Evolutionary conservation across 2,329 filamentous ascomycete species (phyloP).

Genomic region (Alternaria atra): DNA sequence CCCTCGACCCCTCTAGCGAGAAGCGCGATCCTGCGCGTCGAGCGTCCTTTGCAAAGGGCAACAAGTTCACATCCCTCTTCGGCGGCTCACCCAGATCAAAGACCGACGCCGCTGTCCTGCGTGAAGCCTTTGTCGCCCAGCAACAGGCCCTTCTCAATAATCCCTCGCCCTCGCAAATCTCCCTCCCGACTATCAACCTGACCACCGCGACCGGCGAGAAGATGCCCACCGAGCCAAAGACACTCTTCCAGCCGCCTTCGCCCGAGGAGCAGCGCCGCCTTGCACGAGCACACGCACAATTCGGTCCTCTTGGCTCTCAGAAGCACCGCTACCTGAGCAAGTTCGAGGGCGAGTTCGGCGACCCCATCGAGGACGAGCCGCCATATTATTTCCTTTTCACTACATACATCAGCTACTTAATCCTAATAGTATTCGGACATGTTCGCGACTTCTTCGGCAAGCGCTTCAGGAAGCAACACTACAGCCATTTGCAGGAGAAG

Average conservation of each 20-base stretch:
- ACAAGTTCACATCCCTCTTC: constrained; percentile 79
- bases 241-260: constrained; percentile 86
- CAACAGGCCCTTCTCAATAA: constrained; percentile 69
- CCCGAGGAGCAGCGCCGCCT: constrained; percentile 81
- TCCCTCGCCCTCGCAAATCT: constrained; percentile 71
- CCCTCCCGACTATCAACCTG: constrained; percentile 88
- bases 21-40: constrained; percentile 62
- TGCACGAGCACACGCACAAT: constrained; percentile 85
- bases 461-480: constrained; percentile 86
- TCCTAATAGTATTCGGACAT: constrained; percentile 94
- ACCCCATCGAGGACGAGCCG: constrained; percentile 91
- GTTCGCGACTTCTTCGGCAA: constrained; percentile 98
- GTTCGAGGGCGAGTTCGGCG: constrained; percentile 81
- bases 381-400: constrained; percentile 97
- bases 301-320: constrained; percentile 81
- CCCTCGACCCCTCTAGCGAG: constrained; percentile 62
- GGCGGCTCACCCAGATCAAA: constrained; percentile 80
- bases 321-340: constrained; percentile 89
- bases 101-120: constrained; percentile 68
- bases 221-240: constrained; percentile 76
- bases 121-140: constrained; percentile 69
- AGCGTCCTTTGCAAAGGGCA: constrained; percentile 68
- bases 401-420: constrained; percentile 97
- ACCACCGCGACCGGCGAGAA: constrained; percentile 84
- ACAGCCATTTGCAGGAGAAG: constrained; percentile 80